phyloP scores from a whole-genome alignment of 176 grass and related monocot species.

The Miscanthus lutarioriparius region DNA sequence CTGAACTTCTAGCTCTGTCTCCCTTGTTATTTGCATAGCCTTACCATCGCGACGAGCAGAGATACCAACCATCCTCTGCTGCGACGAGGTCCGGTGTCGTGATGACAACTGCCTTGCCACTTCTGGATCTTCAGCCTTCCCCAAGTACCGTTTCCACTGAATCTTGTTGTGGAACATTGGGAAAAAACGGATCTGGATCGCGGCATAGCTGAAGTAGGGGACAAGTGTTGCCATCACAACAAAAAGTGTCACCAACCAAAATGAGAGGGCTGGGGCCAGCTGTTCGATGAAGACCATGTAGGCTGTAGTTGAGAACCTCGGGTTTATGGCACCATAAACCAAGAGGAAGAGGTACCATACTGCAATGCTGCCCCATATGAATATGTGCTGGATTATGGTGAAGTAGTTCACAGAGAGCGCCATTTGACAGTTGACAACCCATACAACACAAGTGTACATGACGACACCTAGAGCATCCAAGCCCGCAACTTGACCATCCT shows the following conservation, averaged over 20 bases:
- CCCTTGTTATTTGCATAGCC: conserved; percentile 51
- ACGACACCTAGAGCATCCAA: conserved; percentile 68
- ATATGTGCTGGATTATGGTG: conserved; percentile 93
- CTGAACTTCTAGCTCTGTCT: conserved; percentile 44
- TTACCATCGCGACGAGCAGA: conserved; percentile 75
- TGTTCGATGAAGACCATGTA: conserved; percentile 83
- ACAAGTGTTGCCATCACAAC: conserved; percentile 71
- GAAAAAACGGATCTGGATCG: conserved; percentile 86
- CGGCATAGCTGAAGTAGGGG: conserved; percentile 57
- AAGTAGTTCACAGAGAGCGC: conserved; percentile 90
- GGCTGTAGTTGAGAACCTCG: conserved; percentile 53
- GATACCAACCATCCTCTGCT: conserved; percentile 80
- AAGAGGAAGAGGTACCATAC: conserved; percentile 87
- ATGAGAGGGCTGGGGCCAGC: conserved; percentile 64
- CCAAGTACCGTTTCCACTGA: conserved; percentile 80
- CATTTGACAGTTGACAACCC: conserved; percentile 98
- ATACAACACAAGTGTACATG: conserved; percentile 95
- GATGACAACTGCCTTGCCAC: conserved; percentile 79
- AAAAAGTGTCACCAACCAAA: conserved; percentile 81
- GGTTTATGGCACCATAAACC: conserved; percentile 58
- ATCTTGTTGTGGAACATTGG: conserved; percentile 99
- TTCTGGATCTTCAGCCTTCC: conserved; percentile 85
- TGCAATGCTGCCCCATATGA: conserved; percentile 90
- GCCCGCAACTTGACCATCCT: conserved; percentile 57
- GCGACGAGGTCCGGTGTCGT: conserved; percentile 47